A percentile compares a stretch with the other conserved stretches of the same genome.
These are phyloP conservation scores for Musa beccarii DNA, from an alignment of 176 grass and related monocot genomes.

Conservation along the genomic window DNA sequence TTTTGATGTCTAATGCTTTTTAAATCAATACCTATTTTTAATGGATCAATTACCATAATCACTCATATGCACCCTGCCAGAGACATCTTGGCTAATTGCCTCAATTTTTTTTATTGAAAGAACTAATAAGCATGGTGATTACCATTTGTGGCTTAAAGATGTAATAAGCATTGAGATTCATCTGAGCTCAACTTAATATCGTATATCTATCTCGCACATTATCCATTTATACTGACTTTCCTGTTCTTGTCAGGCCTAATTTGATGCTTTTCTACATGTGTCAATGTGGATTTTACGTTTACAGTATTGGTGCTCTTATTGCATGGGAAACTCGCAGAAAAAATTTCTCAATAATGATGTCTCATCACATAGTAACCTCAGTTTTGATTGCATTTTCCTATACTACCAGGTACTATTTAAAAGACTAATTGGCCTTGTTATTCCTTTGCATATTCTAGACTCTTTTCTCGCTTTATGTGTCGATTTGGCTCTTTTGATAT, in stretches of 20 bases:
- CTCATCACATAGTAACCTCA: conserved; percentile 94
- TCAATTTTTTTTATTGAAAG: background rate
- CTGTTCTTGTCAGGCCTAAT: conserved; percentile 28
- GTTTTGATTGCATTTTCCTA: conserved; percentile 80
- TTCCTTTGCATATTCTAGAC: conserved; percentile 15
- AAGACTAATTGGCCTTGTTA: conserved; percentile 17
- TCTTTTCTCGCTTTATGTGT: background rate
- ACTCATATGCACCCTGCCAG: too few species aligned
- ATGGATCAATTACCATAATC: too few species aligned
- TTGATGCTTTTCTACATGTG: conserved; percentile 97
- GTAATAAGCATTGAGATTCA: background rate
- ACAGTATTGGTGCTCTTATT: conserved; percentile 88
- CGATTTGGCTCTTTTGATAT: too few species aligned
- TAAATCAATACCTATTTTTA: background rate
- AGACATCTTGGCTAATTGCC: too few species aligned
- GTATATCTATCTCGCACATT: background rate
- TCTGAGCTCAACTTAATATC: background rate
- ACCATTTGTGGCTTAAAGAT: background rate
- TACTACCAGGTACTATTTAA: conserved; percentile 51
- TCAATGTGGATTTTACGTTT: conserved; percentile 95
- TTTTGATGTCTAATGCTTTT: too few species aligned
- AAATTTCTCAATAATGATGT: conserved; percentile 98
- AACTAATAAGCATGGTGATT: background rate
- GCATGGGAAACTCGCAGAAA: conserved; percentile 98
- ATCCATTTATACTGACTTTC: background rate